Evolutionary conservation across 306 rosid genomes (phyloP).

Genomic region (Inga laurina): DNA sequence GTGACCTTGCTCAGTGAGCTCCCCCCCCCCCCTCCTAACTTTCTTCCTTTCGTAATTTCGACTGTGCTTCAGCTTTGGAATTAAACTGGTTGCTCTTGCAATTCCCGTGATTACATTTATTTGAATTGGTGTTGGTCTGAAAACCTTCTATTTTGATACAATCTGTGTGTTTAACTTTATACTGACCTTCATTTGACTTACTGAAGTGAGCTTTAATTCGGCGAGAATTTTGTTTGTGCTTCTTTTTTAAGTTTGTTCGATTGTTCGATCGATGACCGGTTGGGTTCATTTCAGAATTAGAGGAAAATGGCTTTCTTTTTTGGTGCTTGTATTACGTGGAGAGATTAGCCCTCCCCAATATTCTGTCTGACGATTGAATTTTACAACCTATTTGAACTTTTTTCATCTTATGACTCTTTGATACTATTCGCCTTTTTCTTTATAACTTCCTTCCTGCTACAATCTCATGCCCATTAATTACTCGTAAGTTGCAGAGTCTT

Average conservation of each 20-base stretch:
- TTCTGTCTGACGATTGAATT: background rate
- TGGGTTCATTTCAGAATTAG: slow-evolving; percentile 18
- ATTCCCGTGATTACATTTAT: slow-evolving; percentile 18
- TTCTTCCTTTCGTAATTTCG: slow-evolving; percentile 15
- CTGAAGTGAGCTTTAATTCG: slow-evolving; percentile 17
- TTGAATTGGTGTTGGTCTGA: background rate
- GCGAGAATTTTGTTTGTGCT: background rate
- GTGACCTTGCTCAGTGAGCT: slow-evolving; percentile 94
- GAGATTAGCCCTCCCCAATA: background rate
- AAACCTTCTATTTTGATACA: background rate
- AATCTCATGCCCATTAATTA: background rate
- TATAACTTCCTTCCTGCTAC: background rate
- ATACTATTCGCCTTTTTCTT: background rate
- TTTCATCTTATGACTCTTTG: background rate
- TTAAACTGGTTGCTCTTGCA: background rate
- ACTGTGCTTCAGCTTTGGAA: background rate
- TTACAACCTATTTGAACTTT: background rate
- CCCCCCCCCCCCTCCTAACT: background rate
- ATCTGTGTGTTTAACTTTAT: background rate
- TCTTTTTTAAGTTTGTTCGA: background rate
- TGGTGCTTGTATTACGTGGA: background rate
- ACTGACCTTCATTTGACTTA: slow-evolving; percentile 1
- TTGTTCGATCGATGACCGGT: slow-evolving; percentile 24
- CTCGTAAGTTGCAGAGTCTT: background rate
- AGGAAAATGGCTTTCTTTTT: slow-evolving; percentile 17